Conservation (phyloP, 2,329 filamentous ascomycete species). For the Erysiphe pulchra region DNA sequence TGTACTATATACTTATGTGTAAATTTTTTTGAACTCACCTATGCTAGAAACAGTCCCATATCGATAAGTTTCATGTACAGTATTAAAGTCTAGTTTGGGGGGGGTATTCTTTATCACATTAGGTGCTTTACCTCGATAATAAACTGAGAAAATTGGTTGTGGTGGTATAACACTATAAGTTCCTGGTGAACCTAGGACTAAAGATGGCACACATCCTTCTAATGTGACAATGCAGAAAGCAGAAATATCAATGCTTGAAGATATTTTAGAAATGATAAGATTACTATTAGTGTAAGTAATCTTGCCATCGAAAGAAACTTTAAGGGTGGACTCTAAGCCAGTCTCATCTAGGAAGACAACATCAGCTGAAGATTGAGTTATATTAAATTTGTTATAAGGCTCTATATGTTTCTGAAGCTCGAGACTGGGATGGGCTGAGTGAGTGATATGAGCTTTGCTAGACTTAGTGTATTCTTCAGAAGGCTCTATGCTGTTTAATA, state of each 20-base stretch:
- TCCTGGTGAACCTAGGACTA: not conserved
- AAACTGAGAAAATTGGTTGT: not conserved
- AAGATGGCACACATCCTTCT: not conserved
- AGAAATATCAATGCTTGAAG: not conserved
- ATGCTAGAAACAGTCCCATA: too few species aligned
- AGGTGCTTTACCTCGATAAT: not conserved
- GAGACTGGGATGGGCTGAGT: too few species aligned
- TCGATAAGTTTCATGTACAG: too few species aligned
- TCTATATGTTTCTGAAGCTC: too few species aligned
- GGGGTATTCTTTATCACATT: too few species aligned
- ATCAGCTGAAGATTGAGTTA: not conserved
- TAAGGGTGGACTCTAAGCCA: not conserved
- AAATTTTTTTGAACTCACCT: too few species aligned
- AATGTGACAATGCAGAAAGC: not conserved
- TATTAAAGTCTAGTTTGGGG: too few species aligned
- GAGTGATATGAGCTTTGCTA: too few species aligned
- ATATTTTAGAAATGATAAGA: not conserved
- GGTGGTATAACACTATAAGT: not conserved
- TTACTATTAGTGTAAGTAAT: not conserved
- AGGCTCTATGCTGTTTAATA: too few species aligned
- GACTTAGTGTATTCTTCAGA: too few species aligned
- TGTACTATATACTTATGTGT: too few species aligned
- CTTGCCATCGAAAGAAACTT: not conserved
- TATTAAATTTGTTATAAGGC: too few species aligned
- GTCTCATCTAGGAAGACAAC: not conserved